Base-by-base conservation (phyloP, 495 filamentous ascomycete species). In the Parachaetomium inaequale region DNA sequence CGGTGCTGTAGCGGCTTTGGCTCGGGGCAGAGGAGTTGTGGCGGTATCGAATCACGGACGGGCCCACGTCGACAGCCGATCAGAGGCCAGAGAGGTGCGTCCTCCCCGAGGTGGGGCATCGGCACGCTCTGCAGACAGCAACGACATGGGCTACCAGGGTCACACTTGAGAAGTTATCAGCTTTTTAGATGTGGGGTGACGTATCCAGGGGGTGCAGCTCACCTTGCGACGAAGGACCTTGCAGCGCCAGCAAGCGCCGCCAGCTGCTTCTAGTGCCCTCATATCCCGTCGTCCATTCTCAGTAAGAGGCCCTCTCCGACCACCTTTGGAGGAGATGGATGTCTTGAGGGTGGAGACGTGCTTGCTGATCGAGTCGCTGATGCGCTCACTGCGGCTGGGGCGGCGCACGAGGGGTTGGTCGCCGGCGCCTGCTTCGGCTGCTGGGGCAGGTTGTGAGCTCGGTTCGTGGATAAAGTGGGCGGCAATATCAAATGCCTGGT, bases 181-280 rank as follows among this genome's bases (percentile, higher is more conserved):
- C 23, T 38, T 56, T 12, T 34, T 14, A 25, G 58, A 5, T 38
- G n/a, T 15, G 54, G 17, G 3, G 23, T 4, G 34, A 21, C 46
- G 7, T 1, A n/a, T 7, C 7, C 4, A 28, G 14, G 19, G 6
- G 17, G 25, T 7, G 17, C 25, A 26, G 17, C 60, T 59, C 62
- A 72, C 72, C 65, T 68, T 69, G 51, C 71, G 68, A 26, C 71
- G 66, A 28, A 75, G 66, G 8, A 74, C 68, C 36, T 68, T 72
- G 58, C 73, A 75, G 62, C 73, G 64, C 73, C 73, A 75, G 52
- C 73, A 75, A 17, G 73, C 71, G 29, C 71, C 68, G 14, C 68
- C 67, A 10, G 55, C 70, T 0, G 28, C 59, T 31, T 72, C 70
- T 7, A 72, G 36, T 4, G 57, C 68, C 29, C 62, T 62, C 68